phyloP scores from a whole-genome alignment of 2,329 filamentous ascomycete genomes.

The Cladobotryum mycophilum region DNA sequence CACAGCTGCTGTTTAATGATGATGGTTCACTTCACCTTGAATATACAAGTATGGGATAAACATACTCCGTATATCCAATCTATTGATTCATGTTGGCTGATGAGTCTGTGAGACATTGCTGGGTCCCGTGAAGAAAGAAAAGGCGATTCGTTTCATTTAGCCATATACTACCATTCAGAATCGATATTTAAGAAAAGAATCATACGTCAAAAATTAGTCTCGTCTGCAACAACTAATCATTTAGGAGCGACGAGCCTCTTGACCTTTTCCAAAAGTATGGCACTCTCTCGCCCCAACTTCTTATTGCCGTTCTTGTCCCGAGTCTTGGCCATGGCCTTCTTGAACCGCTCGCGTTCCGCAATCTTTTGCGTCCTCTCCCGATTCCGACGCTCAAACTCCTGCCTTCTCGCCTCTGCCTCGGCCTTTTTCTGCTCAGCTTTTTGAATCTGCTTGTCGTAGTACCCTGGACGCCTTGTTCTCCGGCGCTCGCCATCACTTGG shows the following conservation, averaged over 20 bases:
- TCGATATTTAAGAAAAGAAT: too few species aligned
- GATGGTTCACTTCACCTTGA: too few species aligned
- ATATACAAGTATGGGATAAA: too few species aligned
- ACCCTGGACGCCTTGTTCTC: constrained; percentile 41
- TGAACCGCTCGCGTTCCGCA: constrained; percentile 58
- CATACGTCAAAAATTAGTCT: too few species aligned
- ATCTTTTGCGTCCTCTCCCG: constrained; percentile 60
- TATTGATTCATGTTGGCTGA: too few species aligned
- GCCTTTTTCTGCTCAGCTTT: constrained; percentile 38
- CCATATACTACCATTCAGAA: too few species aligned
- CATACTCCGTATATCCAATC: too few species aligned
- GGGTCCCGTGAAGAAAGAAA: too few species aligned
- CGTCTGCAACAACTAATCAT: background rate
- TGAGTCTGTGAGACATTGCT: too few species aligned
- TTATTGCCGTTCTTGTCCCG: constrained; percentile 68
- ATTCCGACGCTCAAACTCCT: constrained; percentile 41
- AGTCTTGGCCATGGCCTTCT: constrained; percentile 67
- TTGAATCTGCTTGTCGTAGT: constrained; percentile 59
- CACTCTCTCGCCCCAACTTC: constrained; percentile 77
- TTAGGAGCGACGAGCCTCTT: constrained; percentile 58
- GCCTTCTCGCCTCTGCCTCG: constrained; percentile 36
- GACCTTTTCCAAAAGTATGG: constrained; percentile 69
- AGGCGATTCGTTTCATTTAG: too few species aligned
- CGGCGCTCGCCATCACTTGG: constrained; percentile 27
- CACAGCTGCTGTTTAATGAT: too few species aligned